These are phyloP conservation scores for Telopea speciosissima DNA, from an alignment of 177 flowering plant genomes.

Conservation along the genomic window DNA sequence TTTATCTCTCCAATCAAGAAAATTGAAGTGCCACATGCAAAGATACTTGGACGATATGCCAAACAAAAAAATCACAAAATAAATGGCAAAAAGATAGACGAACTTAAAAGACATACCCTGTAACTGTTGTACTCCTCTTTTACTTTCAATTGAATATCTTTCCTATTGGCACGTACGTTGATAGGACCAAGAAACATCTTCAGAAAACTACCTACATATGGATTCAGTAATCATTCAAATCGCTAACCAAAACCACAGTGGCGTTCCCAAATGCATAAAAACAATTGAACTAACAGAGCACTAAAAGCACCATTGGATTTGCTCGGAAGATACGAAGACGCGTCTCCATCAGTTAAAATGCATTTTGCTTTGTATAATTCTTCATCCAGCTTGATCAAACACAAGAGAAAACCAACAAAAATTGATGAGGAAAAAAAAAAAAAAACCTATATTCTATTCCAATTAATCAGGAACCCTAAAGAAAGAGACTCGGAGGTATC, in stretches of 20 bases:
- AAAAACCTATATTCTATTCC: not conserved
- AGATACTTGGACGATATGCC: not conserved
- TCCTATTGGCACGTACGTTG: slow-evolving; percentile 74
- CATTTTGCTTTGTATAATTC: slow-evolving; percentile 56
- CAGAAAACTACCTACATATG: slow-evolving; percentile 54
- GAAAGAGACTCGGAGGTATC: not conserved
- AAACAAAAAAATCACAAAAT: too few species aligned
- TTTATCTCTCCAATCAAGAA: not conserved
- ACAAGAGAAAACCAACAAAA: not conserved
- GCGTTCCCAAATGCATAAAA: not conserved
- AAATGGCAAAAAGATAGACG: not conserved
- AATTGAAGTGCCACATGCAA: not conserved
- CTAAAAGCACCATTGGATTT: slow-evolving; percentile 46
- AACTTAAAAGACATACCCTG: slow-evolving; percentile 45
- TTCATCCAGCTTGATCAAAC: slow-evolving; percentile 46
- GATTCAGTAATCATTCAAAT: not conserved
- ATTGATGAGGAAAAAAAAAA: not conserved
- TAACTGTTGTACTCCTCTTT: slow-evolving; percentile 93
- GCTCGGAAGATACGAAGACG: slow-evolving; percentile 57
- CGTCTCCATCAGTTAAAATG: slow-evolving; percentile 59
- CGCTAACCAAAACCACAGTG: not conserved
- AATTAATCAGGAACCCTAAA: slow-evolving; percentile 1
- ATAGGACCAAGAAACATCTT: slow-evolving; percentile 94
- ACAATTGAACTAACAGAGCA: not conserved
- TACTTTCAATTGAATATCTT: slow-evolving; percentile 84